Conservation (phyloP, 108 stramenopile genomes). For the Fragilariopsis cylindrus region DNA sequence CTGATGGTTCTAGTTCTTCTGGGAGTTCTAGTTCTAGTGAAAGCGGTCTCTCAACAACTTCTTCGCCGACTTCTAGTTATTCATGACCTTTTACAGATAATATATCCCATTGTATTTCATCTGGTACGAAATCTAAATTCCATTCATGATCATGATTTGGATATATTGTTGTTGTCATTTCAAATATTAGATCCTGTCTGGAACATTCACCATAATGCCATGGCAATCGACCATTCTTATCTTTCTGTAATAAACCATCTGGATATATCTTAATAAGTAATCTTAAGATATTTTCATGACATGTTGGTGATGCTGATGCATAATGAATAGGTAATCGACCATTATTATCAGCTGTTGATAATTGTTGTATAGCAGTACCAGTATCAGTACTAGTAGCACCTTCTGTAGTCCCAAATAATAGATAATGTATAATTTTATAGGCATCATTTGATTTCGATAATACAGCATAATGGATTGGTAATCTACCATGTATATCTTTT, state of each 20-base stretch:
- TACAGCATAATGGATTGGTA: constrained; percentile 64
- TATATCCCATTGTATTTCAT: constrained; percentile 42
- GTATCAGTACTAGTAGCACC: neutral
- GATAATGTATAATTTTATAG: constrained; percentile 19
- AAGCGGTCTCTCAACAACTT: no score
- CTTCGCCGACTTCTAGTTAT: no score
- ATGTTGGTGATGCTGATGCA: constrained; percentile 44
- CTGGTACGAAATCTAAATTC: constrained; percentile 30
- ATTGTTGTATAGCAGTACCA: neutral
- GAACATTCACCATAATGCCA: constrained; percentile 59
- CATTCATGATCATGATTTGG: constrained; percentile 4
- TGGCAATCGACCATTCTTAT: constrained; percentile 58
- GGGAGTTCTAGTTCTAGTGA: no score
- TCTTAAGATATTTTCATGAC: constrained; percentile 19
- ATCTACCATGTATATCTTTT: constrained; percentile 51
- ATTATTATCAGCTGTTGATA: constrained; percentile 36
- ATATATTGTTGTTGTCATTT: constrained; percentile 2
- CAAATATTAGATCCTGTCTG: constrained; percentile 7
- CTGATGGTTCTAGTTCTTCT: no score
- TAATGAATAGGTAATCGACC: constrained; percentile 61
- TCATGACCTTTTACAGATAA: constrained; percentile 1
- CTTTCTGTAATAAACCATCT: constrained; percentile 39
- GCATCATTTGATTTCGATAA: constrained; percentile 46
- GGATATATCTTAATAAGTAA: constrained; percentile 39
- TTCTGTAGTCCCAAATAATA: constrained; percentile 5